These are phyloP conservation scores for Carpinus fangiana DNA, from an alignment of 306 rosid species.

Conservation along the genomic window DNA sequence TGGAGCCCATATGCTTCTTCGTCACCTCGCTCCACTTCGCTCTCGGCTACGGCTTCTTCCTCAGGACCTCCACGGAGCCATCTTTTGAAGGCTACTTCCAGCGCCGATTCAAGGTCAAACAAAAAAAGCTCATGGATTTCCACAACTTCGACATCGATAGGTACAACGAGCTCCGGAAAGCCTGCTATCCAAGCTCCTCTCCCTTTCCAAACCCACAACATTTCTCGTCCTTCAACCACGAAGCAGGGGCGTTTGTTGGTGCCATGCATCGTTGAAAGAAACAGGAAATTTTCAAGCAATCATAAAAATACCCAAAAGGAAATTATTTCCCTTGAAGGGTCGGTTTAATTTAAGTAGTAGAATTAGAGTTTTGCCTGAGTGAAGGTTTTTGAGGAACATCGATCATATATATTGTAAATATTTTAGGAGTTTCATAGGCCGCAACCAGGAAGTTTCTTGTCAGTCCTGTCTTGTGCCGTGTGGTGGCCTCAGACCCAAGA, in stretches of 20 bases:
- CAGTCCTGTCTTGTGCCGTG: not conserved
- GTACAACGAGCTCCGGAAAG: conserved; percentile 50
- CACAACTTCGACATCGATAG: conserved; percentile 45
- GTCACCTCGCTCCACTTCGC: conserved; percentile 51
- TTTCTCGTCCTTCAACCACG: not conserved
- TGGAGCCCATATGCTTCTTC: conserved; percentile 97
- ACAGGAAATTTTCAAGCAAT: not conserved
- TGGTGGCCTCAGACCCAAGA: not conserved
- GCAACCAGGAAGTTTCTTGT: not conserved
- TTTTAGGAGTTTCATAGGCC: not conserved
- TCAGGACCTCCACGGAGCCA: conserved; percentile 70
- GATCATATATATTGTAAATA: not conserved
- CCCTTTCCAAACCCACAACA: not conserved
- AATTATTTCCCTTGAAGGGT: not conserved
- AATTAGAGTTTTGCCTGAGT: not conserved
- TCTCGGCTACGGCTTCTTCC: conserved; percentile 62
- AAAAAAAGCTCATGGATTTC: conserved; percentile 53
- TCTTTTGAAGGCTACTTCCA: conserved; percentile 63
- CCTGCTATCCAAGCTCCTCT: conserved; percentile 39
- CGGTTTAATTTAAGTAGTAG: not conserved
- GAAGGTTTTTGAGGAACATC: not conserved
- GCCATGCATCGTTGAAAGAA: conserved; percentile 12
- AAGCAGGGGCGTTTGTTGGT: not conserved
- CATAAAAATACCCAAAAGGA: not conserved
- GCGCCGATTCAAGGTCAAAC: conserved; percentile 56